These are phyloP conservation scores for Sarocladiaceae sp. DNA, from an alignment of 2,329 filamentous ascomycete species.

Conservation along the genomic window DNA sequence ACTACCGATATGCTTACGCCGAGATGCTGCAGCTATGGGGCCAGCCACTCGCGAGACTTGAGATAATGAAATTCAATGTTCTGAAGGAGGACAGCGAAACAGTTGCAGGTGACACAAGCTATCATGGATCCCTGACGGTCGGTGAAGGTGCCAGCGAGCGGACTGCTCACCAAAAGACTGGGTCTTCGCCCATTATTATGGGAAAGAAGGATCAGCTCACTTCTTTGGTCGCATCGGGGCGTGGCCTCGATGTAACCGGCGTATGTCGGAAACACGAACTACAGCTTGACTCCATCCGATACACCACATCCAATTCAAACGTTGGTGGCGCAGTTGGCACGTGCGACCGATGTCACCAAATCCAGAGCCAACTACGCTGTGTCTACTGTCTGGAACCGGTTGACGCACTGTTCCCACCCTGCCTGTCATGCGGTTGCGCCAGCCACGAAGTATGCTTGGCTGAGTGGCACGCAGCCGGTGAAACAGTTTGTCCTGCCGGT, in stretches of 20 bases:
- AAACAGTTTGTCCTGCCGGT: slow-evolving; percentile 56
- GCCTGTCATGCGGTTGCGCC: slow-evolving; percentile 59
- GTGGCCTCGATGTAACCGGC: slow-evolving; percentile 59
- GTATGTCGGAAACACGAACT: slow-evolving; percentile 60
- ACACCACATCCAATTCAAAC: slow-evolving; percentile 34
- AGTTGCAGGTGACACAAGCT: slow-evolving; percentile 23
- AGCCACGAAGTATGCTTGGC: slow-evolving; percentile 55
- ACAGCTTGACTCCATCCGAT: slow-evolving; percentile 55
- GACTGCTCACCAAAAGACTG: slow-evolving; percentile 30
- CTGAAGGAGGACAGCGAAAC: slow-evolving; percentile 43
- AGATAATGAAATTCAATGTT: slow-evolving; percentile 67
- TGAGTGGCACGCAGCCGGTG: slow-evolving; percentile 54
- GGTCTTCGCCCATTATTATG: slow-evolving; percentile 49
- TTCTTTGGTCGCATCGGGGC: slow-evolving; percentile 45
- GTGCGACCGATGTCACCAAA: slow-evolving; percentile 47
- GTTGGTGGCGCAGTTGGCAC: slow-evolving; percentile 44
- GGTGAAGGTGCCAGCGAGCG: slow-evolving; percentile 33
- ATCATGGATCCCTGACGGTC: slow-evolving; percentile 31
- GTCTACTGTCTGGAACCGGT: slow-evolving; percentile 61
- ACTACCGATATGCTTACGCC: slow-evolving; percentile 63
- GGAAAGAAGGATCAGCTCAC: slow-evolving; percentile 52
- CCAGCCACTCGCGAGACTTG: slow-evolving; percentile 57
- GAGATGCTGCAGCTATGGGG: slow-evolving; percentile 65
- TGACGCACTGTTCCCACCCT: slow-evolving; percentile 55
- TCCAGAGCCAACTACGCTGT: slow-evolving; percentile 55